Percentiles rank a stretch among this genome's conserved stretches.
Evolutionary conservation across 257 asterid genomes (phyloP).

Genomic region (Solanum tarijense): DNA sequence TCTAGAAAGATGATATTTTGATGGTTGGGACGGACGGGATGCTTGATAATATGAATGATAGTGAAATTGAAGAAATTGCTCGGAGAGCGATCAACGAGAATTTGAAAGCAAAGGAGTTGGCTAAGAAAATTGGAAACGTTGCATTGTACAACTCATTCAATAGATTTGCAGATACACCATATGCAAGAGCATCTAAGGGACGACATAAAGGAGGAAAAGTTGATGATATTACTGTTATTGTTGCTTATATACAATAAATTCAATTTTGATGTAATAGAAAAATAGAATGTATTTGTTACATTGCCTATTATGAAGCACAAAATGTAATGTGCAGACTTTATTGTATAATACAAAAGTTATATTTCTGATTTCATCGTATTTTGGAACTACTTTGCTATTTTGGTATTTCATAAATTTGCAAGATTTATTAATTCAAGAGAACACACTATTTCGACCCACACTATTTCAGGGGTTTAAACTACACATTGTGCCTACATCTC

Average conservation of each 20-base stretch:
- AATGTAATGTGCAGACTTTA: not conserved
- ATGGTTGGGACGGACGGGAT: not conserved
- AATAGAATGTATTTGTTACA: not conserved
- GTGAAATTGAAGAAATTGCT: not conserved
- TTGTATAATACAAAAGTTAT: not conserved
- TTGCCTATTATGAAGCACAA: not conserved
- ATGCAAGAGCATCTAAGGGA: not conserved
- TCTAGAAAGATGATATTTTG: not conserved
- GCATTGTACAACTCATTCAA: too few relatives aligned
- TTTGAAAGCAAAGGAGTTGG: not conserved
- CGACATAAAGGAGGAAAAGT: not conserved
- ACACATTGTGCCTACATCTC: too few relatives aligned
- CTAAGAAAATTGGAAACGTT: not conserved
- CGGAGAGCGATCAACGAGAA: not conserved
- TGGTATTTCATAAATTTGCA: not conserved
- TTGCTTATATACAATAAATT: not conserved
- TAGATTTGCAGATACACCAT: not conserved
- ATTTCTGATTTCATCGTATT: not conserved
- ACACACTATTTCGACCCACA: too few relatives aligned
- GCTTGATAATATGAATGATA: not conserved
- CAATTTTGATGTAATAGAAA: not conserved
- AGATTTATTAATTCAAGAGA: not conserved
- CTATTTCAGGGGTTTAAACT: too few relatives aligned
- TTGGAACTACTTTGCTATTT: not conserved
- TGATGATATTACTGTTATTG: not conserved